A percentile compares a stretch with the other conserved stretches of the same genome.
Conservation (phyloP, 2,329 filamentous ascomycete genomes). For the Fusarium setosum region DNA sequence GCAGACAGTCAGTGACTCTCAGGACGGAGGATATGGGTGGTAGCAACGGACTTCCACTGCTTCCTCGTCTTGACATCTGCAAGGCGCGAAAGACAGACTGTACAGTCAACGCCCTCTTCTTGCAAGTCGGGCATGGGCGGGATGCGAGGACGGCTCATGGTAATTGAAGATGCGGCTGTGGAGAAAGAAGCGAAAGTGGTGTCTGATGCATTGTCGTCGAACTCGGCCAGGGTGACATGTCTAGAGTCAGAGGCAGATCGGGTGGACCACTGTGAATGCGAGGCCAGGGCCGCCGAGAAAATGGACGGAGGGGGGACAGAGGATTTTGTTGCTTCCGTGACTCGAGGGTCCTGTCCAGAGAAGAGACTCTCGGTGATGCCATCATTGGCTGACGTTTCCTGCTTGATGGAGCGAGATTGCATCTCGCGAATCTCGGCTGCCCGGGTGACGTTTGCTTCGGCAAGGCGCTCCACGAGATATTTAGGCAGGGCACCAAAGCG, state of each 20-base stretch:
- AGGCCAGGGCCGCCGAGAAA: not conserved
- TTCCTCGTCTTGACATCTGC: not conserved
- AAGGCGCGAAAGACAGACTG: not conserved
- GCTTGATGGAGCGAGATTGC: not conserved
- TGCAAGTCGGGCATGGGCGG: not conserved
- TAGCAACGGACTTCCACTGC: not conserved
- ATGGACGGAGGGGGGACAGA: not conserved
- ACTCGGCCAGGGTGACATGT: not conserved
- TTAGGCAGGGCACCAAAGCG: not conserved
- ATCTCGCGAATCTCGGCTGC: not conserved
- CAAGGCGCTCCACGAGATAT: constrained; percentile 1
- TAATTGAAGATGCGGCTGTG: not conserved
- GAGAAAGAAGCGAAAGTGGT: constrained; percentile 7
- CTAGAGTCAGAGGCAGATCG: not conserved
- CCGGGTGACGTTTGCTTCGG: not conserved
- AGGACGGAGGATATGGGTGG: not conserved
- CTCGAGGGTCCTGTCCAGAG: not conserved
- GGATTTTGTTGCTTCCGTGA: not conserved
- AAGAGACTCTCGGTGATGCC: not conserved
- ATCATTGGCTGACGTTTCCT: not conserved
- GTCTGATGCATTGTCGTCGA: not conserved
- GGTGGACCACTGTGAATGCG: not conserved
- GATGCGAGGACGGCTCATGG: not conserved
- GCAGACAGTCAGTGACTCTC: not conserved
- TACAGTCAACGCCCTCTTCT: not conserved